phyloP scores from a whole-genome alignment of 495 filamentous ascomycete genomes.

The Hyaloscypha variabilis region DNA sequence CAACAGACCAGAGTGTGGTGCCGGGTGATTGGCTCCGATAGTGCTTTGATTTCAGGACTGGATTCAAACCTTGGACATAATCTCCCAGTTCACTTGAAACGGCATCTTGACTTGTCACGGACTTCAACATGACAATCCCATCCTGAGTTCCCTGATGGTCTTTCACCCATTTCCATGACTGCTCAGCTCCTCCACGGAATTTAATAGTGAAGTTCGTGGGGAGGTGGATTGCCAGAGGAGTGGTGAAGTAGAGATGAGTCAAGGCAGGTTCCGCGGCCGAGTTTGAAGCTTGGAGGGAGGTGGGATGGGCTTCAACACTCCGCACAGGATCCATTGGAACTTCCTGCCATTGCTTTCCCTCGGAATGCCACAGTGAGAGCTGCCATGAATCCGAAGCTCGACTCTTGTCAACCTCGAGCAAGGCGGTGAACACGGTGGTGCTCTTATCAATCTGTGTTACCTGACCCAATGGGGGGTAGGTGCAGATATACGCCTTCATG shows the following conservation, averaged over 20 bases:
- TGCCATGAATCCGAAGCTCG: conserved; percentile 66
- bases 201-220: conserved; percentile 74
- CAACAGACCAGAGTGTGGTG: conserved; percentile 72
- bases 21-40: conserved; percentile 68
- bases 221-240: conserved; percentile 42
- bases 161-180: conserved; percentile 77
- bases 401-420: conserved; percentile 66
- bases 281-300: conserved; percentile 39
- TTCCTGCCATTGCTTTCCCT: conserved; percentile 53
- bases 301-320: conserved; percentile 39
- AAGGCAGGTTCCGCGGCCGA: conserved; percentile 27
- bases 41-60: conserved; percentile 56
- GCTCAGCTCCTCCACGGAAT: conserved; percentile 56
- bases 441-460: conserved; percentile 57
- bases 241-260: conserved; percentile 47
- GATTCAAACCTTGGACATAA: conserved; percentile 63
- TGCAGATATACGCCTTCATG: conserved; percentile 40
- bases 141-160: conserved; percentile 61
- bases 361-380: conserved; percentile 76
- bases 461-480: conserved; percentile 71
- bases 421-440: conserved; percentile 64
- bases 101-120: conserved; percentile 23
- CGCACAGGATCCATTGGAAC: conserved; percentile 40
- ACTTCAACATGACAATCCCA: conserved; percentile 61
- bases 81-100: conserved; percentile 50